A percentile compares a stretch with the other conserved stretches of the same genome.
These are phyloP conservation scores for Sporothrix inflata DNA, from an alignment of 2,329 filamentous ascomycete species.

Conservation along the genomic window DNA sequence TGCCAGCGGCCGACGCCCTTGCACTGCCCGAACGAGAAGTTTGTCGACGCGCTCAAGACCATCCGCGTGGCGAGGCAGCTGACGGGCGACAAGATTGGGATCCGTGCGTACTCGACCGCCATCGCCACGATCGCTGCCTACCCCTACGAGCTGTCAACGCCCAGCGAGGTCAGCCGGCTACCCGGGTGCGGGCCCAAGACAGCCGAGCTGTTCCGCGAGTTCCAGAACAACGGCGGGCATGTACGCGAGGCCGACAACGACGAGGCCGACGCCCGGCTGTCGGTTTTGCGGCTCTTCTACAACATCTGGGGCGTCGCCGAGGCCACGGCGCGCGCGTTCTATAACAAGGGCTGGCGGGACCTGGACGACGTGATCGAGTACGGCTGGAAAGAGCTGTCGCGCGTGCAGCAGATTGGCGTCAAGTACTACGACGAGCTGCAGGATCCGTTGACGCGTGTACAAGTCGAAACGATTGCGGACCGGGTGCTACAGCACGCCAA, in stretches of 20 bases:
- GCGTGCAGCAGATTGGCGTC: conserved; percentile 89
- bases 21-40: conserved; percentile 71
- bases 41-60: conserved; percentile 73
- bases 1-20: conserved; percentile 78
- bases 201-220: conserved; percentile 76
- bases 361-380: conserved; percentile 84
- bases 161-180: conserved; percentile 57
- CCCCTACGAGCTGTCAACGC: conserved; percentile 53
- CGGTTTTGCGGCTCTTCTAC: conserved; percentile 71
- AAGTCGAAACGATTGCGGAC: conserved; percentile 71
- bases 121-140: conserved; percentile 86
- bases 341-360: conserved; percentile 76
- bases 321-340: conserved; percentile 79
- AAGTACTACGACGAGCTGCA: conserved; percentile 92
- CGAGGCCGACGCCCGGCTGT: conserved; percentile 65
- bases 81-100: conserved; percentile 74
- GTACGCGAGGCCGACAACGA: conserved; percentile 68
- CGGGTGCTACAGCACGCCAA: conserved; percentile 70
- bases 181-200: conserved; percentile 85
- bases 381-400: conserved; percentile 73
- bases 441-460: conserved; percentile 68
- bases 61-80: conserved; percentile 74
- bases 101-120: conserved; percentile 83
- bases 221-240: conserved; percentile 57
- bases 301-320: conserved; percentile 92